Evolutionary conservation across 2,329 filamentous ascomycete species (phyloP), one percentile per base, ranked within the genome.

Genomic region (Fusarium praegraminearum): DNA sequence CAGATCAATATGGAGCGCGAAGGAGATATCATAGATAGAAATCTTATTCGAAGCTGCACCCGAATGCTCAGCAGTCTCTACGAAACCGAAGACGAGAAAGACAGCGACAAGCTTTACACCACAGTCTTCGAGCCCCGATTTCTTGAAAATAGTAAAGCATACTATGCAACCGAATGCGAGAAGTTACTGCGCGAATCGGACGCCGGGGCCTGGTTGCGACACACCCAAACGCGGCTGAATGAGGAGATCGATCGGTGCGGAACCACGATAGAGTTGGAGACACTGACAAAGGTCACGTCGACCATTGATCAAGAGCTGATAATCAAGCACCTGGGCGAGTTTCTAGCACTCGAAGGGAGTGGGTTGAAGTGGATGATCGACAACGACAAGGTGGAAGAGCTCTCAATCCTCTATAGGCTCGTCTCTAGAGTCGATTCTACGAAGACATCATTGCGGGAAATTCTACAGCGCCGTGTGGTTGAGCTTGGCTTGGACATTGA

Each of bases 1-100:
- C 93, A 98, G 80, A 92, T 99, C 70, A 89, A 92, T 65, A 94
- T 98, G 90, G 96, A 98, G 79, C 87, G 96, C 30, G 90, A 94
- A 62, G 96, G 95, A 30, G 94, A 98, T 73, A 87, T 93, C 16
- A 94, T 98, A 65, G 93, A 98, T 78, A 90, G 92, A 72, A 87
- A 89, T 36, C 84, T 97, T 7, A 89, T 98, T 72, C 91, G 93
- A 70, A 91, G 92, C 53, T 95, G 93, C 77, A 87, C 93, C 4
- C 90, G 92, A 73, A 98, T 99, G 94, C 85, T 99, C 8, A 95
- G 97, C 76, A 89, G 89, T 10, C 84, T 99, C 0, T 97, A 97
- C 77, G 92, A 97, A 78, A 90, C 90, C 0, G 88, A 94, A 59
- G 86, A 90, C 6, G 94, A 97, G 76, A 87, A 88, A 7, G 92